phyloP scores from a whole-genome alignment of 1,139 yeast species.

The Hansenula anomala region DNA sequence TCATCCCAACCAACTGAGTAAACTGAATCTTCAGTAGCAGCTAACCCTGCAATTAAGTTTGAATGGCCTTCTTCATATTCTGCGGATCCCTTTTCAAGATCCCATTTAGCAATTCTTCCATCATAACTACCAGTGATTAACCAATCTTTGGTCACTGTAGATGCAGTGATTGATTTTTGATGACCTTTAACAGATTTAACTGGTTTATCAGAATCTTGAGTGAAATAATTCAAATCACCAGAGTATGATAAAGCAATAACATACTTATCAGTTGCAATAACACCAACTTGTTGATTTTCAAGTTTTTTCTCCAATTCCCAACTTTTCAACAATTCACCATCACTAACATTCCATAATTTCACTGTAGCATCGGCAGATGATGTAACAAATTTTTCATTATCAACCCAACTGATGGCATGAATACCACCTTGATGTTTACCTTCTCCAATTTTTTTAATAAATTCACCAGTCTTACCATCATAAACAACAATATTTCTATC shows the following conservation, averaged over 20 bases:
- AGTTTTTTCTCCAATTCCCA: conserved; percentile 43
- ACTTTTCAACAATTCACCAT: conserved; percentile 33
- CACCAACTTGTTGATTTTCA: conserved; percentile 76
- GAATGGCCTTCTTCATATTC: conserved; percentile 40
- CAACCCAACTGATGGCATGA: conserved; percentile 70
- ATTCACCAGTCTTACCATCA: conserved; percentile 87
- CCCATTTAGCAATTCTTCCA: conserved; percentile 69
- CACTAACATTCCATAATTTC: conserved; percentile 54
- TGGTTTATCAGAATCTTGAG: conserved; percentile 32
- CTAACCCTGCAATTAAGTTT: conserved; percentile 50
- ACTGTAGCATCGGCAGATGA: conserved; percentile 80
- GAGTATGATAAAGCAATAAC: conserved; percentile 65
- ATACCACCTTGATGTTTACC: conserved; percentile 74
- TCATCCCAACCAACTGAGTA: conserved; percentile 88
- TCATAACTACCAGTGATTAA: conserved; percentile 78
- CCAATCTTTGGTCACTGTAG: conserved; percentile 31
- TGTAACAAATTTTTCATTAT: conserved; percentile 63
- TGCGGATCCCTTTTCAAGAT: conserved; percentile 30
- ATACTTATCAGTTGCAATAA: conserved; percentile 54
- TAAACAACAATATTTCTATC: conserved; percentile 76
- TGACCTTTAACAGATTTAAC: conserved; percentile 61
- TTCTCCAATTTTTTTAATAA: conserved; percentile 38
- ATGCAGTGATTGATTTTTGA: conserved; percentile 71
- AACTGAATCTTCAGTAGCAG: conserved; percentile 26
- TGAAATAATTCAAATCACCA: conserved; percentile 67